Evolutionary conservation across 441 rosid species (phyloP), one percentile per base, ranked within the genome.

Genomic region (Populus hybrid): DNA sequence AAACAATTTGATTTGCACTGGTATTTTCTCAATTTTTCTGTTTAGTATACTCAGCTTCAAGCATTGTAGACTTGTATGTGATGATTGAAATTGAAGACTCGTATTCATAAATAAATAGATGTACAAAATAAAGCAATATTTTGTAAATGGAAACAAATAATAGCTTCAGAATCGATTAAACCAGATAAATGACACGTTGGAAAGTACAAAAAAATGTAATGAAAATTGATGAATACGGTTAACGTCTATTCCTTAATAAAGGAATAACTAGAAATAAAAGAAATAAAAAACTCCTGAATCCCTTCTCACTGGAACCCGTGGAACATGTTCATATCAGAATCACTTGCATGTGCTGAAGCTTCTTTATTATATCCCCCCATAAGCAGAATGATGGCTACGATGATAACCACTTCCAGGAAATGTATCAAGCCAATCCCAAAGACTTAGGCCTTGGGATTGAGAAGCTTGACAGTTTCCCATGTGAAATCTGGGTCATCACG

Each of bases 401-500:
- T 72, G 42, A 82, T 84, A 80, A 87, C 83, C 86, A 77, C 79
- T 50, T 72, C 77, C 74, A 54, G 65, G 77, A 78, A 77, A 54
- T 32, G 73, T 11, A 69, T 59, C 20, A 50, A 36, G 73, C 69
- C 38, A 36, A 73, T 32, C 30, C 78, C 73, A 69, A 75, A 66
- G 23, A 46, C 69, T 84, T 79, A 92, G 32, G 92, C 92, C 83
- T 89, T 91, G 50, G 90, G 93, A 84, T 88, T 85, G 72, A 90
- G 89, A 18, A 81, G 86, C 90, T 90, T 93, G 61, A 93, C 81
- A 30, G 88, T 86, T 84, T 93, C 97, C 97, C 95, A 89, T 59
- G 94, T 89, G 87, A 91, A 91, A 81, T 93, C 94, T 34, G 90
- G 85, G 75, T 90, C 97, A 2, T 91, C 94, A 34, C 95, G 92